Conservation (phyloP, 345 rosid genomes). For the Syzygium aqueum region DNA sequence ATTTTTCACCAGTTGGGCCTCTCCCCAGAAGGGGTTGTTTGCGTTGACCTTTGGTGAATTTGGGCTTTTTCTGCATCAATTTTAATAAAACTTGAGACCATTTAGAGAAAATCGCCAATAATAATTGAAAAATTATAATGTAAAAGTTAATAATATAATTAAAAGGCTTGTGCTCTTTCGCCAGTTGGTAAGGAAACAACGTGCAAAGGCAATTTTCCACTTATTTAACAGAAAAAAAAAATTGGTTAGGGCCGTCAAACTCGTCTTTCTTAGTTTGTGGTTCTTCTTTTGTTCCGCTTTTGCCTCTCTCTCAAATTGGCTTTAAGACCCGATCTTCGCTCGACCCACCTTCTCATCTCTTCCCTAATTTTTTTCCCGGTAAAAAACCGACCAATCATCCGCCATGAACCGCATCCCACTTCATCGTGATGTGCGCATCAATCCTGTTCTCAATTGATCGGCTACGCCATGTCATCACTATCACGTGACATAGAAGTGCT, state of each 20-base stretch:
- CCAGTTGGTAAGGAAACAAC: background rate
- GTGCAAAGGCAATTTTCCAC: background rate
- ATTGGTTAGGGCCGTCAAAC: background rate
- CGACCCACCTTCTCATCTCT: background rate
- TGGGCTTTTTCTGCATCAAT: background rate
- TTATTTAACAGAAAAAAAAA: background rate
- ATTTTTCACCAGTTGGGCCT: background rate
- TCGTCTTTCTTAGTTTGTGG: background rate
- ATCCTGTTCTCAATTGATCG: background rate
- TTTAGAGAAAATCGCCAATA: background rate
- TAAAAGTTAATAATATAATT: too few relatives aligned
- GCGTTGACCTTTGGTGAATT: background rate
- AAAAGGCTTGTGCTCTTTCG: too few relatives aligned
- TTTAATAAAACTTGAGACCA: background rate
- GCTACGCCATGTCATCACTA: fast-evolving
- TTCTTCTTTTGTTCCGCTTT: background rate
- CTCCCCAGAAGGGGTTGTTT: background rate
- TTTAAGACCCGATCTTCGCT: background rate
- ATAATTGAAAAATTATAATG: too few relatives aligned
- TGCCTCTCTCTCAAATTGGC: background rate
- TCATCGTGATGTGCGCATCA: fast-evolving
- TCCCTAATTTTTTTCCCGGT: background rate
- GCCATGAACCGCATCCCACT: background rate
- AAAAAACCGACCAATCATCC: background rate
- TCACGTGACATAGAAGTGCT: fast-evolving